A percentile compares a stretch with the other conserved stretches of the same genome.
These are phyloP conservation scores for Pseudogymnoascus sp. DNA, from an alignment of 2,329 filamentous ascomycete genomes.

Conservation along the genomic window DNA sequence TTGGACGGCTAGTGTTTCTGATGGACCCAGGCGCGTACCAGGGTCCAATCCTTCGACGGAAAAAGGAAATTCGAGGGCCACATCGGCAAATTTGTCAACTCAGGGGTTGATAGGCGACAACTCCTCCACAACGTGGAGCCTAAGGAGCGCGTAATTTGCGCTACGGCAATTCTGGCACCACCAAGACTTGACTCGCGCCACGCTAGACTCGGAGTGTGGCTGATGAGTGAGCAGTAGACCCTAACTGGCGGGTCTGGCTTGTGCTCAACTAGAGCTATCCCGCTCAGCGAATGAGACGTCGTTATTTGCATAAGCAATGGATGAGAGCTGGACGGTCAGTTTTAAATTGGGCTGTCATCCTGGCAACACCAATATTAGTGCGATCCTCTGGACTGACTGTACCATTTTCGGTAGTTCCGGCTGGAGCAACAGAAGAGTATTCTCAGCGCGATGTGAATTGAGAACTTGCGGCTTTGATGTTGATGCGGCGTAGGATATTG, in stretches of 20 bases:
- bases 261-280: not conserved
- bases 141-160: constrained; percentile 4
- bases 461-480: not conserved
- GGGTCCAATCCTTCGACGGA: not conserved
- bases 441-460: not conserved
- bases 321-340: not conserved
- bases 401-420: not conserved
- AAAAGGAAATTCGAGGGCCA: not conserved
- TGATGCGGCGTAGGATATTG: not conserved
- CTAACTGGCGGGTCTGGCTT: constrained; percentile 2
- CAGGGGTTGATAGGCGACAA: constrained; percentile 1
- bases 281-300: not conserved
- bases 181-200: not conserved
- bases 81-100: not conserved
- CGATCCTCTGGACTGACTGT: not conserved
- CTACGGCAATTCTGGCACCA: not conserved
- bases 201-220: constrained; percentile 2
- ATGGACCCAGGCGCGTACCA: not conserved
- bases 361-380: not conserved
- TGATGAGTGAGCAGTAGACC: constrained; percentile 7
- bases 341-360: not conserved
- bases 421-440: not conserved
- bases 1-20: not conserved
- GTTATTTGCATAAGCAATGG: not conserved
- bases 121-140: not conserved